Conservation (phyloP, 78 protist species). For the Dictyostelium purpureum region DNA sequence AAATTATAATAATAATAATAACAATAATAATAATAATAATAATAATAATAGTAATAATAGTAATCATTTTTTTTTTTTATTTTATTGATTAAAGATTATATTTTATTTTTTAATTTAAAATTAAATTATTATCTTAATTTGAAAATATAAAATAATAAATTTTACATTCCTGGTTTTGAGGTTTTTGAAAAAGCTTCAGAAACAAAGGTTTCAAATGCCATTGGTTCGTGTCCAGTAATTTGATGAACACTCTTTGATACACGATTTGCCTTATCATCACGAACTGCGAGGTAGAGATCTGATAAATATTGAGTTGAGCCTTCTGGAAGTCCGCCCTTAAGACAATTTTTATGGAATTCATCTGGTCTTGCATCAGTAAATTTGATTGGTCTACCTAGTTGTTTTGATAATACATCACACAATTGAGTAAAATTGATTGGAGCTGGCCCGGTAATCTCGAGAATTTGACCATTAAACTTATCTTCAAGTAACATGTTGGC, state of each 20-base stretch:
- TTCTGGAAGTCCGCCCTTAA: background rate
- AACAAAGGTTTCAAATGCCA: background rate
- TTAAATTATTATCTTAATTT: too few relatives aligned
- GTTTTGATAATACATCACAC: background rate
- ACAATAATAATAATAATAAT: too few relatives aligned
- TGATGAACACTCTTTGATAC: conserved; percentile 6
- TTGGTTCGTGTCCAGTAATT: conserved; percentile 39
- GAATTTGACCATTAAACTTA: background rate
- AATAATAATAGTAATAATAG: background rate
- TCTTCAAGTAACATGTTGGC: background rate
- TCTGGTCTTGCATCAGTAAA: background rate
- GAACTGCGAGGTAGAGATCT: background rate
- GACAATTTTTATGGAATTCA: background rate
- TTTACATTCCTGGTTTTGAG: conserved; percentile 15
- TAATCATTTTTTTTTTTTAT: background rate
- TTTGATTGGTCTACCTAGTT: background rate
- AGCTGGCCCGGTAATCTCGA: conserved; percentile 33
- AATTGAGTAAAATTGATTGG: background rate
- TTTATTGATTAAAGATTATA: background rate
- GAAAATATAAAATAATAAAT: too few relatives aligned
- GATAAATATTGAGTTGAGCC: background rate
- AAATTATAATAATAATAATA: too few relatives aligned
- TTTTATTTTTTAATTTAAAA: background rate
- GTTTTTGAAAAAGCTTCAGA: background rate
- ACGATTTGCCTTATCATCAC: background rate